These are phyloP conservation scores for Psilocybe sp. DNA, from an alignment of 768 basidiomycete genomes.

Conservation along the genomic window DNA sequence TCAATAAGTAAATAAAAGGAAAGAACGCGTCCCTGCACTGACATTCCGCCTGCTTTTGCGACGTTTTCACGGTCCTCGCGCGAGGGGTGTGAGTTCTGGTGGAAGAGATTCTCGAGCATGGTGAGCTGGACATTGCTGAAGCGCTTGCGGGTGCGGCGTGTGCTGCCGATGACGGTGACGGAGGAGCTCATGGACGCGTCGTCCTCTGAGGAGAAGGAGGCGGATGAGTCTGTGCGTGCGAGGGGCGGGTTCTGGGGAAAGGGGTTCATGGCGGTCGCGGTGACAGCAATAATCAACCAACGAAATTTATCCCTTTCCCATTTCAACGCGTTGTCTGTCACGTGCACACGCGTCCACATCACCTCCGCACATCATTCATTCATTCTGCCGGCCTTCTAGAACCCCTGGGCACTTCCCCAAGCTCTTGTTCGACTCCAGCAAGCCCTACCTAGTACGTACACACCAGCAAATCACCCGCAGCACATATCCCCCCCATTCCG, in stretches of 20 bases:
- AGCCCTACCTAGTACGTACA: too few species aligned
- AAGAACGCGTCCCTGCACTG: conserved; percentile 23
- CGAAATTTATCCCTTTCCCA: not conserved
- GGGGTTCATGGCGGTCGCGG: conserved; percentile 9
- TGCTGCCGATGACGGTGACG: conserved; percentile 28
- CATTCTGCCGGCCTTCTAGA: too few species aligned
- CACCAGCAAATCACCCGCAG: too few species aligned
- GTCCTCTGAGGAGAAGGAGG: conserved; percentile 45
- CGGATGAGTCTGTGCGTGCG: conserved; percentile 53
- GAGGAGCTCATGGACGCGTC: conserved; percentile 39
- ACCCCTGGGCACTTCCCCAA: too few species aligned
- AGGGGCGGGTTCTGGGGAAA: conserved; percentile 25
- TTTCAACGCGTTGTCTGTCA: too few species aligned
- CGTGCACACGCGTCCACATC: too few species aligned
- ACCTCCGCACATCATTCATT: too few species aligned
- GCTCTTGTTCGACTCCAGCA: too few species aligned
- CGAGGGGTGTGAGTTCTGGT: conserved; percentile 71
- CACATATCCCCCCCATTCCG: too few species aligned
- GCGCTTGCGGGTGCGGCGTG: conserved; percentile 65
- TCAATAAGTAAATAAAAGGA: conserved; percentile 11
- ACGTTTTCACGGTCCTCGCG: conserved; percentile 67
- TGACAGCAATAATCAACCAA: not conserved
- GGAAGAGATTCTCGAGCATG: conserved; percentile 72
- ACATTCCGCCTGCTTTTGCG: conserved; percentile 64
- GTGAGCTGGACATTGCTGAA: conserved; percentile 68